Evolutionary conservation across 371 early-diverging fungal species (phyloP).

Genomic region (Mucor ambiguus): DNA sequence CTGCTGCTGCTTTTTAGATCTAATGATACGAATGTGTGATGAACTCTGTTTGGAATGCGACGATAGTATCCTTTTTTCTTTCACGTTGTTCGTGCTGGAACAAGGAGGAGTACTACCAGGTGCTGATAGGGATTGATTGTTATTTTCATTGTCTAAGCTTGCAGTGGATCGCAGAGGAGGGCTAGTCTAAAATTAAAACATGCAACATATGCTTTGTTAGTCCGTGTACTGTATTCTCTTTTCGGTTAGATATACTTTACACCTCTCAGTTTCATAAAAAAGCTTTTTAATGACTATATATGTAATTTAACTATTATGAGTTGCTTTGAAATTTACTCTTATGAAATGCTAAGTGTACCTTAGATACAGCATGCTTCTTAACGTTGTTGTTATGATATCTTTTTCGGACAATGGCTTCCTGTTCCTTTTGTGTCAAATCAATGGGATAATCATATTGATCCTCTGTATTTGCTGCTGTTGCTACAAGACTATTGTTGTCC

Average conservation of each 20-base stretch:
- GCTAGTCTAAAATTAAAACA: slow-evolving; percentile 10
- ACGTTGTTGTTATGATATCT: background rate
- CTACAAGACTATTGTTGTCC: background rate
- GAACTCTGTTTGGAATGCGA: slow-evolving; percentile 17
- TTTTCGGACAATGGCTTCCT: background rate
- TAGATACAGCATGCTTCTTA: slow-evolving; percentile 1
- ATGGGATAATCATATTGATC: background rate
- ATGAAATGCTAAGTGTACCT: background rate
- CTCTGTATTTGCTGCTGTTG: slow-evolving; percentile 1
- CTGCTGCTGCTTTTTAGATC: background rate
- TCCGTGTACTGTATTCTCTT: background rate
- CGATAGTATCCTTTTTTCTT: slow-evolving; percentile 10
- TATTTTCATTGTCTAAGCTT: slow-evolving; percentile 3
- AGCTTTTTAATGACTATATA: slow-evolving; percentile 16
- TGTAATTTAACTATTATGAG: background rate
- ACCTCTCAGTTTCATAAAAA: slow-evolving; percentile 22
- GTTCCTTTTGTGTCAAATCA: slow-evolving; percentile 8
- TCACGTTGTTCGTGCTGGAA: background rate
- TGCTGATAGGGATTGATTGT: slow-evolving; percentile 10
- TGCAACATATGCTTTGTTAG: background rate
- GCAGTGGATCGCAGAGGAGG: background rate
- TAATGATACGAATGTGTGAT: background rate
- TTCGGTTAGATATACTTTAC: slow-evolving; percentile 2
- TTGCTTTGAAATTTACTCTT: background rate
- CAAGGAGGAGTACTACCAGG: background rate